Evolutionary conservation across 306 rosid genomes (phyloP), one percentile per base, ranked within the genome.

Genomic region (Crotalaria pallida): DNA sequence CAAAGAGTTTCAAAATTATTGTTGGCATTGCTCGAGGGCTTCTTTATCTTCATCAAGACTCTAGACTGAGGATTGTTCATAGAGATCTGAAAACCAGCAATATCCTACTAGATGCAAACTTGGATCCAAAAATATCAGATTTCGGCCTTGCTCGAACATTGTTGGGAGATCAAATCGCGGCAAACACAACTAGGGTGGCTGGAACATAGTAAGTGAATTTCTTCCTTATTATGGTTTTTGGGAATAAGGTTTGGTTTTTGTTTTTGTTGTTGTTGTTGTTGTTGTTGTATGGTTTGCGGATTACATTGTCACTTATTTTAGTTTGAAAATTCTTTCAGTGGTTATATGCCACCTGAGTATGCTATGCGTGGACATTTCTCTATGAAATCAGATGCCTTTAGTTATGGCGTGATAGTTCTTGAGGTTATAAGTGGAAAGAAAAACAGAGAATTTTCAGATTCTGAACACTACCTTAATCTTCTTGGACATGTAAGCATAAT

Each of bases 21-120:
- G 5, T 45, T 16, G 78, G 78, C 40, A 73, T 73, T 40, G 71
- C 78, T 11, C 55, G 64, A 10, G 71, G 71, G 4, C 63, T 73
- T 11, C 65, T 73, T 24, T 73, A 73, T 52, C 65, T 73, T 52
- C 78, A 73, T 40, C 71, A 52, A 38, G 78, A 73, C 19, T 73
- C 78, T 6, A 63, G 56, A 5, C 16, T 73, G 11, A 62, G 64
- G 15, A 47, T 65, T 65, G 47, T 65, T 47, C 71, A 65, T 29
- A 65, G 58, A 29, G 71, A 65, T 44, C 1, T 65, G 1, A 65
- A 65, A 65, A 24, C 71, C 2, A 65, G 58, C 58, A 65, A 65
- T 47, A 47, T 65, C 16, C 16, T 65, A 2, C 27, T 65, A 4
- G 71, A 65, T 47, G 44, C 26, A 26, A 8, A 47, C 11, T 26